Evolutionary conservation across 2,329 filamentous ascomycete species (phyloP).

Genomic region (Fusarium duplospermum): DNA sequence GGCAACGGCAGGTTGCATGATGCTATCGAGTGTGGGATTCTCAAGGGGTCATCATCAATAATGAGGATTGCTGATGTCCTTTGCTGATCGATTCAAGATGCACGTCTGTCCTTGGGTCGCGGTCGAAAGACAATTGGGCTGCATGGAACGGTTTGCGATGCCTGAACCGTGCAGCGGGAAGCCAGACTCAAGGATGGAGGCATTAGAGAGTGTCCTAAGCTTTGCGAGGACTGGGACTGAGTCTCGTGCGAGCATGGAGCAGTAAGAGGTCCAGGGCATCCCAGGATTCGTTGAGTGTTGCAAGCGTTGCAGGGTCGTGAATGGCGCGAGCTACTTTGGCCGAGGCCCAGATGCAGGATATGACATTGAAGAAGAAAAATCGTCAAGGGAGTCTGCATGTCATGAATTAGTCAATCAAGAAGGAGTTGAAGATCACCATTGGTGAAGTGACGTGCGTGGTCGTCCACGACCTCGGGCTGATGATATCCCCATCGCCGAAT

Average conservation of each 20-base stretch:
- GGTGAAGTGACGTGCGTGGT: constrained; percentile 3
- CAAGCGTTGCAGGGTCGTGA: constrained; percentile 21
- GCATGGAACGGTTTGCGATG: constrained; percentile 20
- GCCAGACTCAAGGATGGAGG: not conserved
- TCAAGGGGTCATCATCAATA: not conserved
- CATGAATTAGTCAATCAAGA: not conserved
- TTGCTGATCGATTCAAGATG: constrained; percentile 17
- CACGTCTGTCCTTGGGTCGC: constrained; percentile 10
- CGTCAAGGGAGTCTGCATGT: not conserved
- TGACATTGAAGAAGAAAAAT: constrained; percentile 12
- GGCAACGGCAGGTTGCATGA: not conserved
- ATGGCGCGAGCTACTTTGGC: constrained; percentile 41
- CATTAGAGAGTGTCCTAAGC: not conserved
- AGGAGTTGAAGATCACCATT: not conserved
- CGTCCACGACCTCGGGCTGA: not conserved
- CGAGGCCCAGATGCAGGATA: constrained; percentile 29
- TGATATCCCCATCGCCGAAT: constrained; percentile 16
- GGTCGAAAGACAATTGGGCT: constrained; percentile 18
- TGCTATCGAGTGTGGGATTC: not conserved
- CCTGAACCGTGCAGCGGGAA: constrained; percentile 24
- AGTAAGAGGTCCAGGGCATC: constrained; percentile 25
- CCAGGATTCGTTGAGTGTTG: constrained; percentile 25
- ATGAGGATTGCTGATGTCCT: not conserved
- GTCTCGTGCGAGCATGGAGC: constrained; percentile 25
- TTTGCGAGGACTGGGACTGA: not conserved